Base-by-base conservation (phyloP, 768 basidiomycete genomes). In the Boletus subparvulus region DNA sequence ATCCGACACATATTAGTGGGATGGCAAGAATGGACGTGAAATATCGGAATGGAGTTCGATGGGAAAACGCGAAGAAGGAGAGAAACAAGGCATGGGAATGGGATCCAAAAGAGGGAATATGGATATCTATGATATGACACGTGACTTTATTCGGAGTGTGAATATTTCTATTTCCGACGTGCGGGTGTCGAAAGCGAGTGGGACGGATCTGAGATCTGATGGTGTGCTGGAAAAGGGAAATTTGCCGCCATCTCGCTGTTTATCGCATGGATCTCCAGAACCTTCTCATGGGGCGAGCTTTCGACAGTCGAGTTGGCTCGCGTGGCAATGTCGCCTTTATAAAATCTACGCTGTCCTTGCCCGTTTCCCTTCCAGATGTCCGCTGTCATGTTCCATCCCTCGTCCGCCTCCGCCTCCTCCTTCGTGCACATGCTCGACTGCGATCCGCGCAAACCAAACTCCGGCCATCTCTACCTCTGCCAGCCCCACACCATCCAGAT, bases 401-500 rank as follows among this genome's bases (percentile, higher is more conserved):
- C 65, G 59, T 66, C 66, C 32, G 59, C 60, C 26, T 63, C 67
- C 35, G 50, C 63, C 8, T 68, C 67, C 16, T 62, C 61, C 40
- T 49, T 67, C 21, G 62, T 62, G 0, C 61, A 54, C 40, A 60
- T 62, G 45, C 61, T 67, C 53, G 59, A 68, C 64, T 68, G 70
- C 59, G 65, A 71, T 45, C 65, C 73, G 47, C 60, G 71, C 59
- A 77, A 79, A 54, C 68, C 69, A 56, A 58, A 64, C 62, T 57
- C 74, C n/a, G 62, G 69, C 58, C 76, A 82, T 48, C 74, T 83
- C 65, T 75, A 77, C 71, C 66, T 79, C 60, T 70, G 76, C 62
- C 76, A 81, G 55, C 81, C 78, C 1, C 78, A 81, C 67, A 68
- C 79, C 21, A 72, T 84, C 21, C 81, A 85, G 68, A 83, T 88